Evolutionary conservation across 768 basidiomycete species (phyloP), one percentile per base, ranked within the genome.

Genomic region (Tylopilus sp.): DNA sequence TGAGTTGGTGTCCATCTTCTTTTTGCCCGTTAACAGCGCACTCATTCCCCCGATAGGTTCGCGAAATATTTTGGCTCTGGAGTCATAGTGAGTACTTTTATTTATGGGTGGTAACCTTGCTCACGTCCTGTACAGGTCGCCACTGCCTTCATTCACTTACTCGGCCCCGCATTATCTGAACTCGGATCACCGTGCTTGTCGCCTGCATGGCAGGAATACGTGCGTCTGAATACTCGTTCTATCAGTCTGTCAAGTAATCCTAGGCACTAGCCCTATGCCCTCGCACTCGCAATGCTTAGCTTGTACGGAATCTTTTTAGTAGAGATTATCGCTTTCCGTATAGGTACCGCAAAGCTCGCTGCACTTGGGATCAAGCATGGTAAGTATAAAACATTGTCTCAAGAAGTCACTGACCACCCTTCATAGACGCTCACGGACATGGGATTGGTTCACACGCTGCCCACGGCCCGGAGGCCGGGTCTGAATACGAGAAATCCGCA

Each of bases 11-110:
- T 34, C 36, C n/a, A 33, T n/a, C 4, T 37, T 11, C 11, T 3
- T 2, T 45, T 16, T 21, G 13, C 30, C n/a, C 6, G 13, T 25
- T 5, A 16, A 3, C 14, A 8, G 28, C n/a, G 11, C 57, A 4
- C 47, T 62, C 12, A 63, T 50, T 42, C 25, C 28, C 10, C 37
- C 17, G 22, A 19, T 53, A 89, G 87, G 46, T 90, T 93, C 66
- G 86, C 89, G 29, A 93, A 92, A 70, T 92, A 87, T 68, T 94
- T 95, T 70, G 92, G 92, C 25, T 92, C 89, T 14, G 92, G 92
- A 24, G 88, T 92, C 45, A 91, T 92, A 60, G 88, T 89, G 53
- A 61, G 85, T 74, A 28, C 16, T 12, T 59, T 40, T 0, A 16
- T n/a, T 34, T 36, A 14, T 46, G 43, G 2, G 13, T 24, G 13